These are phyloP conservation scores for Chlorokybus atmophyticus DNA, from an alignment of 139 green algal genomes.

Conservation along the genomic window DNA sequence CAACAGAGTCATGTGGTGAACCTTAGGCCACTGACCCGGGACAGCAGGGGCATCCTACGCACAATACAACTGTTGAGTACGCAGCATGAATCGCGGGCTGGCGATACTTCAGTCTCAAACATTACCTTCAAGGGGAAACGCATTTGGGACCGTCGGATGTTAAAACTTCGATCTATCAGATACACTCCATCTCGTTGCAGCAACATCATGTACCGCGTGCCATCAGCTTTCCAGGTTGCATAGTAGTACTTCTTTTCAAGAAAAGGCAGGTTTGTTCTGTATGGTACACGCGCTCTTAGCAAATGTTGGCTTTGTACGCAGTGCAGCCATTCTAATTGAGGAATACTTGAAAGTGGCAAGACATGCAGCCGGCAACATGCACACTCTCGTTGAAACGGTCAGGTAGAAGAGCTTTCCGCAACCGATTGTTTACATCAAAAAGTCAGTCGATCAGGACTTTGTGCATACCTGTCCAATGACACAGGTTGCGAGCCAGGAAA, in stretches of 20 bases:
- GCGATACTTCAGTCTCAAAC: too few species aligned
- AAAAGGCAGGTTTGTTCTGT: too few species aligned
- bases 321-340: neutral
- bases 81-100: too few species aligned
- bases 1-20: conserved; percentile 58
- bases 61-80: too few species aligned
- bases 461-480: conserved; percentile 41
- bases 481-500: conserved; percentile 90
- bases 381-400: neutral
- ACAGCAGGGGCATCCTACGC: too few species aligned
- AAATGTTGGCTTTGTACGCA: neutral
- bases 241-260: conserved; percentile 46
- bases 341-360: neutral
- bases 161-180: conserved; percentile 72
- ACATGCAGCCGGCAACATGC: neutral
- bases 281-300: neutral
- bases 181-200: conserved; percentile 61
- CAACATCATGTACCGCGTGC: conserved; percentile 87
- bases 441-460: neutral
- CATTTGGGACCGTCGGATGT: conserved; percentile 49
- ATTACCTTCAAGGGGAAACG: too few species aligned
- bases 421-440: neutral
- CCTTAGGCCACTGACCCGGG: too few species aligned
- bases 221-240: conserved; percentile 94
- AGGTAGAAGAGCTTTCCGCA: neutral